Conservation (phyloP, 495 filamentous ascomycete genomes). For the Penicillium ochrochloron region DNA sequence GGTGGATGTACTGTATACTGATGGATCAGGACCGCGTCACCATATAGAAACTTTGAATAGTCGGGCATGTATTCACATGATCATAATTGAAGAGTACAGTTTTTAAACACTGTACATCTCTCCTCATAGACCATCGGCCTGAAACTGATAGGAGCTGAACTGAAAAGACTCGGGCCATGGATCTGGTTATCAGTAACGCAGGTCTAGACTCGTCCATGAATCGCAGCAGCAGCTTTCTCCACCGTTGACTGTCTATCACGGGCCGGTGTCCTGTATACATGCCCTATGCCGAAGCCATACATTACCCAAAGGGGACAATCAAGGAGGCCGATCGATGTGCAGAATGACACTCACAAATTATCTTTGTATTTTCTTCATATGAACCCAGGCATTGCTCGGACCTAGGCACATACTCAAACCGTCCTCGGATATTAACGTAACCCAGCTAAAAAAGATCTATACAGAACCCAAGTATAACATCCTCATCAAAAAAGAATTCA, state of each 20-base stretch:
- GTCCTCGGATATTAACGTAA: no score
- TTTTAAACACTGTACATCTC: background rate
- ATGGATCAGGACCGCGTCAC: background rate
- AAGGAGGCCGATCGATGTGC: background rate
- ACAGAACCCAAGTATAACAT: background rate
- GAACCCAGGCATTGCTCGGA: no score
- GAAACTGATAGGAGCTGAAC: slow-evolving; percentile 14
- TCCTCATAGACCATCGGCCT: background rate
- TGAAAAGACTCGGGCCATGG: slow-evolving; percentile 10
- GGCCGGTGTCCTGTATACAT: slow-evolving; percentile 19
- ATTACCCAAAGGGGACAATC: background rate
- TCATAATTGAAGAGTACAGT: background rate
- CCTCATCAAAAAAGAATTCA: background rate
- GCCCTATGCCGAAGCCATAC: slow-evolving; percentile 1
- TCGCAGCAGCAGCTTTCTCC: background rate
- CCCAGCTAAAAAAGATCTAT: no score
- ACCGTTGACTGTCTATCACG: background rate
- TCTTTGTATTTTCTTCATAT: no score
- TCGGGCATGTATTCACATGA: background rate
- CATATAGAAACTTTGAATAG: no score
- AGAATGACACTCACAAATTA: no score
- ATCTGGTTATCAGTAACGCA: slow-evolving; percentile 12
- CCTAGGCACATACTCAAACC: no score
- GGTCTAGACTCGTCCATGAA: slow-evolving; percentile 22
- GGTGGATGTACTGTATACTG: background rate